Conservation (phyloP, 2,329 filamentous ascomycete species). For the Fusarium piperis region DNA sequence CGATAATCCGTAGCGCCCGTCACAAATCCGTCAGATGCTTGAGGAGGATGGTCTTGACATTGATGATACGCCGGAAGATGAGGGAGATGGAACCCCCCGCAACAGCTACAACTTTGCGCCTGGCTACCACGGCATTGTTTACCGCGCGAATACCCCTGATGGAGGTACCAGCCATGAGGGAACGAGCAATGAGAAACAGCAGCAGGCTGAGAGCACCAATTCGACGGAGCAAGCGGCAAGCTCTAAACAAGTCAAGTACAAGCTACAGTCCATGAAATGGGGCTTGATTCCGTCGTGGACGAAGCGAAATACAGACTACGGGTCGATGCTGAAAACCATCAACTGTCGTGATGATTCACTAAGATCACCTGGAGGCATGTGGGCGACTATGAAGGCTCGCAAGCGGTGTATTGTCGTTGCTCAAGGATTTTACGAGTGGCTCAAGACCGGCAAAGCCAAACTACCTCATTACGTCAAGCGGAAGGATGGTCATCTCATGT, state of each 20-base stretch:
- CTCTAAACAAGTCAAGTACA: constrained; percentile 67
- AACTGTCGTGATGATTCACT: constrained; percentile 95
- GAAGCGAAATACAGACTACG: constrained; percentile 82
- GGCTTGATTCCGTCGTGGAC: constrained; percentile 95
- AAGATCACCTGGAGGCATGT: constrained; percentile 80
- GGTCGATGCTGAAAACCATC: constrained; percentile 84
- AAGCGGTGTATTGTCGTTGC: constrained; percentile 90
- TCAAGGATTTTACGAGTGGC: constrained; percentile 97
- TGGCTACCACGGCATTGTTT: constrained; percentile 85
- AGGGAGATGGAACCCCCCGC: constrained; percentile 67
- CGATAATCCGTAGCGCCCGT: constrained; percentile 69
- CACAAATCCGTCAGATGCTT: constrained; percentile 78
- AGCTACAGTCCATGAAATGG: constrained; percentile 95
- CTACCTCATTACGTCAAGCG: constrained; percentile 85
- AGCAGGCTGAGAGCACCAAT: not conserved
- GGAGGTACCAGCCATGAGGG: constrained; percentile 60
- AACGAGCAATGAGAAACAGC: not conserved
- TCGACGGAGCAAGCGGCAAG: not conserved
- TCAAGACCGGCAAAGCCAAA: constrained; percentile 82
- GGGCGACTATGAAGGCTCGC: constrained; percentile 87
- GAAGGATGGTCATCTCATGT: constrained; percentile 85
- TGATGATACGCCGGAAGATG: constrained; percentile 76
- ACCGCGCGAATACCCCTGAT: constrained; percentile 77
- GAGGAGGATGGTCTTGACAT: constrained; percentile 79
- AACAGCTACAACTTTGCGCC: constrained; percentile 95